A percentile compares a stretch with the other conserved stretches of the same genome.
Evolutionary conservation across 2,329 filamentous ascomycete genomes (phyloP).

Genomic region (Monosporascus sp.): DNA sequence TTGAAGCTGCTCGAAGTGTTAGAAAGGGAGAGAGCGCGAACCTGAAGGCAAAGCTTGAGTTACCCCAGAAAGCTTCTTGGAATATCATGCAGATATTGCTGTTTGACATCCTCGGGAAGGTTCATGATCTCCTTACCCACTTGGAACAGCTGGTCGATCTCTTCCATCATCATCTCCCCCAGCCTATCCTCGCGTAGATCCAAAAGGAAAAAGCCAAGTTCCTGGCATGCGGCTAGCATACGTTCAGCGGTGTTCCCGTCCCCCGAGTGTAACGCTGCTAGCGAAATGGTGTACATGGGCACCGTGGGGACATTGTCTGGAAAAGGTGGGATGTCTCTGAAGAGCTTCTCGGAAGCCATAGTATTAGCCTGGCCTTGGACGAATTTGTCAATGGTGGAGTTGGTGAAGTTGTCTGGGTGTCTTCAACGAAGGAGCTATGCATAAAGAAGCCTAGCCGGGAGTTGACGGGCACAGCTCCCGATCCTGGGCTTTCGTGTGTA

Average conservation of each 20-base stretch:
- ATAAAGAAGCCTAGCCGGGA: too few relatives aligned
- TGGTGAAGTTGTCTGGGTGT: too few relatives aligned
- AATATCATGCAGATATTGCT: constrained; percentile 6
- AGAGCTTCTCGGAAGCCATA: constrained; percentile 7
- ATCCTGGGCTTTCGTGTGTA: too few relatives aligned
- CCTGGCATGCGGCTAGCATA: neutral
- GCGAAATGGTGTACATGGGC: constrained; percentile 6
- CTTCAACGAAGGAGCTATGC: too few relatives aligned
- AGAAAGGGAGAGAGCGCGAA: neutral
- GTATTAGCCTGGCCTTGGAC: too few relatives aligned
- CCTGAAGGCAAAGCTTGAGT: neutral
- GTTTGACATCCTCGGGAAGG: constrained; percentile 4
- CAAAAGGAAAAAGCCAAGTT: constrained; percentile 15
- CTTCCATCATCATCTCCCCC: constrained; percentile 2
- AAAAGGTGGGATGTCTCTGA: constrained; percentile 8
- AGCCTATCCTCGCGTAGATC: constrained; percentile 7
- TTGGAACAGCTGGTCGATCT: constrained; percentile 10
- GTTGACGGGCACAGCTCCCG: too few relatives aligned
- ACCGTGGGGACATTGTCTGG: constrained; percentile 11
- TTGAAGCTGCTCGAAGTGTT: constrained; percentile 7
- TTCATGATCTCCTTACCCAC: constrained; percentile 5
- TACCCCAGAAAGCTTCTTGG: constrained; percentile 11
- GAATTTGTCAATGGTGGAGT: too few relatives aligned
- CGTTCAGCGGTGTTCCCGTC: neutral
- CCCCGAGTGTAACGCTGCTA: neutral